Conservation (phyloP, 164 flowering plant species). For the Echeveria elegans region DNA sequence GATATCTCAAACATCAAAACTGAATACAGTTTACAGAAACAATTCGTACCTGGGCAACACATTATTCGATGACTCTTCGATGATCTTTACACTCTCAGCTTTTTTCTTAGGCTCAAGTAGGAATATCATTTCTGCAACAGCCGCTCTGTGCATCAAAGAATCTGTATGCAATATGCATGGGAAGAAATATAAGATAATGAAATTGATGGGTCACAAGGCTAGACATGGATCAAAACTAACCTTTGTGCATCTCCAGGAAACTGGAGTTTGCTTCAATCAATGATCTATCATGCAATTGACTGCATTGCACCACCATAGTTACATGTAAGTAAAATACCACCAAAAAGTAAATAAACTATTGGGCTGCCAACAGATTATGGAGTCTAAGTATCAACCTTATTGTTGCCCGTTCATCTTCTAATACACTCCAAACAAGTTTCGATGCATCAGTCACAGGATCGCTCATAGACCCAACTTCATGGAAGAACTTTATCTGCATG, state of each 20-base stretch:
- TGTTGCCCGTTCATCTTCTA: conserved; percentile 70
- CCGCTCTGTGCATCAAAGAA: conserved; percentile 94
- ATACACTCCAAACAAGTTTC: conserved; percentile 73
- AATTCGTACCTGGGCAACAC: conserved; percentile 32
- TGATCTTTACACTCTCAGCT: conserved; percentile 56
- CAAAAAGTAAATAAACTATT: neutral
- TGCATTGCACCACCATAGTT: conserved; percentile 16
- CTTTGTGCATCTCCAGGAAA: conserved; percentile 75
- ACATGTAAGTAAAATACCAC: neutral
- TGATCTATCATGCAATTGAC: conserved; percentile 64
- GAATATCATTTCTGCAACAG: conserved; percentile 76
- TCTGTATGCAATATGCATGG: conserved; percentile 31
- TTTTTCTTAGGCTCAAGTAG: conserved; percentile 67
- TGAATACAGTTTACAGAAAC: conserved; percentile 4
- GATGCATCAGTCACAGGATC: conserved; percentile 66
- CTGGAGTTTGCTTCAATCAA: conserved; percentile 54
- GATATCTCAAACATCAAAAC: neutral
- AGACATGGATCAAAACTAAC: conserved; percentile 20
- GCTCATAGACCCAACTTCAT: conserved; percentile 50
- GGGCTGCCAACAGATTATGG: neutral
- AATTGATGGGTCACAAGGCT: neutral
- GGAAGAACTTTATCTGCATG: conserved; percentile 72
- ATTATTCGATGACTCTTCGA: conserved; percentile 64
- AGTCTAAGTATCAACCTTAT: conserved; percentile 42
- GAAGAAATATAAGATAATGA: neutral